These are phyloP conservation scores for Zygoascus biomembranicola DNA, from an alignment of 805 yeast genomes.

Conservation along the genomic window DNA sequence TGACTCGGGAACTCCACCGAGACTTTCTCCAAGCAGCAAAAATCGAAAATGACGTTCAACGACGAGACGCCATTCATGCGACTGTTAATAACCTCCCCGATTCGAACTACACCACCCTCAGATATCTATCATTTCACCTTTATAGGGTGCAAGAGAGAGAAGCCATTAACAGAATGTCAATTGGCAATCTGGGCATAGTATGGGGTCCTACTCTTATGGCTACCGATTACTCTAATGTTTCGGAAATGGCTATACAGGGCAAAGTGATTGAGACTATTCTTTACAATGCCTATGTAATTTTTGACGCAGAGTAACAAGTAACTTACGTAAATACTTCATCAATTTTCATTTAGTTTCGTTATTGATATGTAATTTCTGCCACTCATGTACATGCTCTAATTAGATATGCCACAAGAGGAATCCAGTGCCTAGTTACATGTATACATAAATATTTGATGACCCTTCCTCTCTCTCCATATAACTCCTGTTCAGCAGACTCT, in stretches of 20 bases:
- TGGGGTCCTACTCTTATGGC: conserved; percentile 91
- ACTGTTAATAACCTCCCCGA: conserved; percentile 87
- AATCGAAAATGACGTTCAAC: conserved; percentile 50
- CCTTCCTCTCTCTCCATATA: conserved; percentile 18
- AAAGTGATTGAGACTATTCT: conserved; percentile 78
- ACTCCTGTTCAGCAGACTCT: conserved; percentile 23
- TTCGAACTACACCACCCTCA: conserved; percentile 85
- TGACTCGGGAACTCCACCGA: conserved; percentile 54
- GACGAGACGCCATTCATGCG: conserved; percentile 73
- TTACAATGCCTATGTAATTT: conserved; percentile 73
- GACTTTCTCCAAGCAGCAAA: conserved; percentile 63
- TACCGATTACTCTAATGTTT: conserved; percentile 54
- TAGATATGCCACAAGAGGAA: too few relatives aligned
- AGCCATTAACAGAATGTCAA: conserved; percentile 67
- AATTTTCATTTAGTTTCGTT: too few relatives aligned
- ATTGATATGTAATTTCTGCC: too few relatives aligned
- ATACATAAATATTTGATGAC: conserved; percentile 6
- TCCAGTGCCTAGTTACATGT: background rate
- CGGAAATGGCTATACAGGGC: conserved; percentile 69
- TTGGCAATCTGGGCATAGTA: conserved; percentile 72
- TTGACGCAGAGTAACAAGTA: conserved; percentile 43
- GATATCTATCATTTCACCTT: conserved; percentile 79
- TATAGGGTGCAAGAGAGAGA: conserved; percentile 60
- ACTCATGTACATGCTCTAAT: too few relatives aligned
- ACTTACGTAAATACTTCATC: background rate